These are phyloP conservation scores for Citeromyces hawaiiensis DNA, from an alignment of 1,139 yeast genomes.

Conservation along the genomic window DNA sequence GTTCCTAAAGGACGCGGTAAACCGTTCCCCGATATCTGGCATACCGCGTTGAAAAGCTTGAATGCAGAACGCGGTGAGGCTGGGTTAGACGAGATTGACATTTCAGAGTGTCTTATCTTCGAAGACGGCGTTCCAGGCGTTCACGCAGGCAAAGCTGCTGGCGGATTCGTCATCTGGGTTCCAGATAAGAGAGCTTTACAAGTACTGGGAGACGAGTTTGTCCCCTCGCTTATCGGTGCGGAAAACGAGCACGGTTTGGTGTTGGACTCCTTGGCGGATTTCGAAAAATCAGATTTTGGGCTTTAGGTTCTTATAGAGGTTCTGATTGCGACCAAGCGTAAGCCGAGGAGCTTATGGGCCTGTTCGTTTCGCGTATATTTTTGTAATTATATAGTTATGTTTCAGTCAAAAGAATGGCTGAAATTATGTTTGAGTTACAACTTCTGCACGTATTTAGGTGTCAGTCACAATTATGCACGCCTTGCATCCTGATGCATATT, in stretches of 20 bases:
- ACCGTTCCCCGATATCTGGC: conserved; percentile 90
- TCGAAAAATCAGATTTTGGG: conserved; percentile 40
- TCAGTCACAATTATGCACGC: too few relatives aligned
- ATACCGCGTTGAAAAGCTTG: conserved; percentile 56
- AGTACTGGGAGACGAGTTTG: conserved; percentile 30
- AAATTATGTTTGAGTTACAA: too few relatives aligned
- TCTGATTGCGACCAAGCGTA: too few relatives aligned
- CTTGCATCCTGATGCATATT: too few relatives aligned
- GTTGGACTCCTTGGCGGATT: conserved; percentile 34
- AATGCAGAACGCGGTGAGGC: conserved; percentile 30
- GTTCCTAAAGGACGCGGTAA: conserved; percentile 80
- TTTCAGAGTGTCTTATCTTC: conserved; percentile 76
- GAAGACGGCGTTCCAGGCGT: conserved; percentile 95
- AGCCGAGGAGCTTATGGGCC: too few relatives aligned
- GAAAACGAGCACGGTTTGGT: conserved; percentile 37
- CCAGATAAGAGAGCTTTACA: conserved; percentile 66
- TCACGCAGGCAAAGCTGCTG: conserved; percentile 67
- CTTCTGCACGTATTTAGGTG: too few relatives aligned
- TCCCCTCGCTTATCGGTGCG: conserved; percentile 25
- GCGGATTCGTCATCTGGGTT: conserved; percentile 83
- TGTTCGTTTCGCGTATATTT: too few relatives aligned
- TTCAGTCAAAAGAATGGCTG: too few relatives aligned
- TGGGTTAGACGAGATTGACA: conserved; percentile 32
- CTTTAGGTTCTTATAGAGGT: too few relatives aligned
- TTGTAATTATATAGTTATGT: too few relatives aligned